phyloP scores from a whole-genome alignment of 345 rosid genomes.

The Nasturtium officinale region DNA sequence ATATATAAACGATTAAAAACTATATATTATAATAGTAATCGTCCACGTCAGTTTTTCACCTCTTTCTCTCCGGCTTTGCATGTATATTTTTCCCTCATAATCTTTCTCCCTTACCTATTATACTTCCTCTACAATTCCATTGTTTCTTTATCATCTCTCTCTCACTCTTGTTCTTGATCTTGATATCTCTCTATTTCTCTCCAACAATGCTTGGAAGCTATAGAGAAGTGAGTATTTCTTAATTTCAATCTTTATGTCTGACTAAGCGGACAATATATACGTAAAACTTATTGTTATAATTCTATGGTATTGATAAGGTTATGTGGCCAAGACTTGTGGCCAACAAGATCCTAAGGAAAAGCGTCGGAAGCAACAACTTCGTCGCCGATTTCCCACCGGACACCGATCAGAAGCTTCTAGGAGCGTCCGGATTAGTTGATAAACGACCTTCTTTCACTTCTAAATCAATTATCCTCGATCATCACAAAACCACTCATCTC shows the following conservation, averaged over 20 bases:
- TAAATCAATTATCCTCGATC: constrained; percentile 41
- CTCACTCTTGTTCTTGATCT: neutral
- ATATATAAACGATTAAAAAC: neutral
- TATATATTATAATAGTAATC: constrained; percentile 31
- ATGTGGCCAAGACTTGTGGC: constrained; percentile 85
- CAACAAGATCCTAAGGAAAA: constrained; percentile 62
- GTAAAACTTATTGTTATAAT: neutral
- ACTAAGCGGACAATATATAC: neutral
- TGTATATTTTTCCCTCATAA: constrained; percentile 48
- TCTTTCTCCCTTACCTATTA: constrained; percentile 37
- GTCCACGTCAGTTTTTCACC: constrained; percentile 49
- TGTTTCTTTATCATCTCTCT: constrained; percentile 2
- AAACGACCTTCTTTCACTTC: constrained; percentile 39
- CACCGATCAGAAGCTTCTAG: constrained; percentile 39
- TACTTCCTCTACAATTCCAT: constrained; percentile 23
- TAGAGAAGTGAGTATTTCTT: constrained; percentile 48
- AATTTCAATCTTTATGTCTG: neutral
- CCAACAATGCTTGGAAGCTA: constrained; percentile 47
- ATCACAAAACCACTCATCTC: constrained; percentile 43
- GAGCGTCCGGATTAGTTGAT: constrained; percentile 41
- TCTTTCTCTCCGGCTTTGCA: constrained; percentile 56
- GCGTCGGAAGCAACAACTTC: constrained; percentile 75
- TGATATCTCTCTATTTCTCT: neutral
- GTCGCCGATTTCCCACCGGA: constrained; percentile 66
- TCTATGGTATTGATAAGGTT: constrained; percentile 43